These are phyloP conservation scores for Botrytis fabae DNA, from an alignment of 2,329 filamentous ascomycete species.

Conservation along the genomic window DNA sequence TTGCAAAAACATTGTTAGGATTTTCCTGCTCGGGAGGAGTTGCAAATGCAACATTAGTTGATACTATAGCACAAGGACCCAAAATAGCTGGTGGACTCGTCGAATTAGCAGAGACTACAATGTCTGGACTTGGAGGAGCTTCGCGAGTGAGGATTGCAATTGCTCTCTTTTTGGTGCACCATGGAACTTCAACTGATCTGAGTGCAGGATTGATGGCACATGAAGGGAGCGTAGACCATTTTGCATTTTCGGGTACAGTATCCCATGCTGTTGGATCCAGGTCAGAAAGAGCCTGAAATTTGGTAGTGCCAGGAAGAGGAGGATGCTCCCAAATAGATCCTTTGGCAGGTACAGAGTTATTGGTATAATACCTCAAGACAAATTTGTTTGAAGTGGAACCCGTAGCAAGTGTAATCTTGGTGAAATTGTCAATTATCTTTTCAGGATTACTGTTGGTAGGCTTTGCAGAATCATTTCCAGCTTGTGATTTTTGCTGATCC, in stretches of 20 bases:
- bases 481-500: background rate
- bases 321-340: constrained; percentile 1
- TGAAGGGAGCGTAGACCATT: background rate
- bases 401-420: background rate
- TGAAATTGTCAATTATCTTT: background rate
- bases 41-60: background rate
- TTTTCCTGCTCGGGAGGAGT: background rate
- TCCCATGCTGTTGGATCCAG: background rate
- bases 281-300: background rate
- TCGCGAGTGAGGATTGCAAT: background rate
- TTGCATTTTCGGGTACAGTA: constrained; percentile 12
- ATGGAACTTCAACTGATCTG: background rate
- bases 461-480: background rate
- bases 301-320: background rate
- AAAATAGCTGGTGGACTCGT: background rate
- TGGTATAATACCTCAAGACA: background rate
- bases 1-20: background rate
- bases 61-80: background rate
- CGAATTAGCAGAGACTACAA: background rate
- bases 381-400: background rate
- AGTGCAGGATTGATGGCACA: background rate
- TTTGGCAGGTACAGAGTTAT: background rate
- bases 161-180: constrained; percentile 1
- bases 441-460: background rate
- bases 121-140: background rate